A percentile compares a stretch with the other conserved stretches of the same genome.
Evolutionary conservation across 2,329 filamentous ascomycete genomes (phyloP).

Genomic region (Botrytis galanthina): DNA sequence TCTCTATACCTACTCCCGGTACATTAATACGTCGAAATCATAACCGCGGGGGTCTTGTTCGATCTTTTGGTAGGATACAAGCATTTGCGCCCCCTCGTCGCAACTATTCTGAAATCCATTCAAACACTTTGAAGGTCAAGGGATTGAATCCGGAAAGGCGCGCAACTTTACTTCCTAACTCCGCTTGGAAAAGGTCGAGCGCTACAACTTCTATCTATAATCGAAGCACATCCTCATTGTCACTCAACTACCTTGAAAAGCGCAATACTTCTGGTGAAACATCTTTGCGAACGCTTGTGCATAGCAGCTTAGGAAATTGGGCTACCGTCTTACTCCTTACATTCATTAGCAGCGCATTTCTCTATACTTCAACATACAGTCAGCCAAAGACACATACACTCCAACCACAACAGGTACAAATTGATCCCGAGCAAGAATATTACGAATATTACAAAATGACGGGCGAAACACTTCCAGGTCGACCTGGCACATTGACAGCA

Average conservation of each 20-base stretch:
- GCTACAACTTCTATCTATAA: neutral
- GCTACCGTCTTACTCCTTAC: slow-evolving; percentile 18
- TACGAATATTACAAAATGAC: slow-evolving; percentile 41
- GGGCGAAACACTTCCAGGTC: slow-evolving; percentile 58
- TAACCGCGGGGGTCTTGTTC: neutral
- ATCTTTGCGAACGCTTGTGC: neutral
- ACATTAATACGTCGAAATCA: neutral
- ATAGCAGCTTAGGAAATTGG: slow-evolving; percentile 18
- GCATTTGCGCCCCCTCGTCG: slow-evolving; percentile 13
- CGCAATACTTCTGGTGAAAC: slow-evolving; percentile 15
- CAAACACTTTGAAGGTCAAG: neutral
- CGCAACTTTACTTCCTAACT: slow-evolving; percentile 4
- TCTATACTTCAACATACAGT: slow-evolving; percentile 21
- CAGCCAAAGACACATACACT: slow-evolving; percentile 4
- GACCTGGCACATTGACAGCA: slow-evolving; percentile 80
- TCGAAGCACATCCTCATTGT: slow-evolving; percentile 6
- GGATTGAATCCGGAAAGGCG: slow-evolving; percentile 6
- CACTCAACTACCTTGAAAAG: neutral
- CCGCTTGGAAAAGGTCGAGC: slow-evolving; percentile 10
- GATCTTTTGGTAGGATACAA: neutral
- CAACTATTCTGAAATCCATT: slow-evolving; percentile 5
- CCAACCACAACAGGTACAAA: neutral
- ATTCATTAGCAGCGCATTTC: slow-evolving; percentile 20
- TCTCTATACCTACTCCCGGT: neutral
- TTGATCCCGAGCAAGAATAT: slow-evolving; percentile 22